Percentiles rank a stretch among this genome's conserved stretches.
phyloP scores from a whole-genome alignment of 2,329 filamentous ascomycete genomes.

The Cladophialophora chaetospira region DNA sequence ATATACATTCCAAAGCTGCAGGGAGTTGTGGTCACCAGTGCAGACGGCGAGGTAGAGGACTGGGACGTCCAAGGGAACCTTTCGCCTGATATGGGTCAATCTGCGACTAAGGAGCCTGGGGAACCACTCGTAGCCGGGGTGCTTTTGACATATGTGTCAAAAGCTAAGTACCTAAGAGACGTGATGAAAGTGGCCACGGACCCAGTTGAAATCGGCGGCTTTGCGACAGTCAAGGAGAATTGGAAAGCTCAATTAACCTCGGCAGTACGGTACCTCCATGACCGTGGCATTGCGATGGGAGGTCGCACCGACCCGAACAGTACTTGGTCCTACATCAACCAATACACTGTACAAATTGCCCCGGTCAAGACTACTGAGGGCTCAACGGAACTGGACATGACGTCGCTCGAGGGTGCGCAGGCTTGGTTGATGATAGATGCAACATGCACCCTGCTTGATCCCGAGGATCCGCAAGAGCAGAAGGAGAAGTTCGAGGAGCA shows the following conservation, averaged over 20 bases:
- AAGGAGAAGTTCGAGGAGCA: slow-evolving; percentile 1
- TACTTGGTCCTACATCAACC: slow-evolving; percentile 3
- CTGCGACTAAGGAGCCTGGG: neutral
- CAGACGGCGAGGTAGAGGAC: neutral
- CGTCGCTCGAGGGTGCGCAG: neutral
- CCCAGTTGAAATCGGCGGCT: neutral
- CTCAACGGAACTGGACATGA: neutral
- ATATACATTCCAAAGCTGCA: slow-evolving; percentile 9
- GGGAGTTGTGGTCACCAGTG: slow-evolving; percentile 11
- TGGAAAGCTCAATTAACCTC: slow-evolving; percentile 11
- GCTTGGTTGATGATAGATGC: slow-evolving; percentile 4
- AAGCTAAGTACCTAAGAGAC: slow-evolving; percentile 1
- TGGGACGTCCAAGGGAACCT: neutral
- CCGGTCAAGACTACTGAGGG: neutral
- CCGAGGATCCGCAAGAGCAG: neutral
- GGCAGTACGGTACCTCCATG: slow-evolving; percentile 6
- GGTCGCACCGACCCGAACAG: neutral
- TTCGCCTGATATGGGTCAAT: neutral
- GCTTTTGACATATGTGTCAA: slow-evolving; percentile 8
- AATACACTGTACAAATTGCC: neutral
- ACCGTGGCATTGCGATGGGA: slow-evolving; percentile 4
- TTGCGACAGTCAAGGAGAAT: neutral
- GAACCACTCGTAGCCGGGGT: slow-evolving; percentile 8
- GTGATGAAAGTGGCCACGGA: neutral
- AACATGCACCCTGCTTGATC: neutral